Evolutionary conservation across 2,329 filamentous ascomycete genomes (phyloP), one percentile per base, ranked within the genome.

Genomic region (Fusarium buxicola): DNA sequence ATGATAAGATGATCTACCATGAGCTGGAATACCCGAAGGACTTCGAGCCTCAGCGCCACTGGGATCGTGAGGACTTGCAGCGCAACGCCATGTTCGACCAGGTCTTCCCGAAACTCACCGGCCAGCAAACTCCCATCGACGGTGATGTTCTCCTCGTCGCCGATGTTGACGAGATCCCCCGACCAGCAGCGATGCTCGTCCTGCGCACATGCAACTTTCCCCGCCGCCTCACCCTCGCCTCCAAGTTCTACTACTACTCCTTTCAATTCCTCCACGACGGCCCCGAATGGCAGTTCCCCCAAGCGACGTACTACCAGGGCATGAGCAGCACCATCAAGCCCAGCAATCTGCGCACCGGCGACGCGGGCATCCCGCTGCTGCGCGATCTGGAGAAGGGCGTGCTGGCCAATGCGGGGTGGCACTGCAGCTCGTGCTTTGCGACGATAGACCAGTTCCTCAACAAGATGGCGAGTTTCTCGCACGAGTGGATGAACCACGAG

Each of bases 1-100:
- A 83, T 61, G 73, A 81, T 63, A 86, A 89, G 76, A 87, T 89
- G 65, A 84, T 89, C 56, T 84, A 87, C 67, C 84, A 85, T 65
- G 74, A 82, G 35, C 74, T 88, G 9, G 71, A 81, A 30, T 82
- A 80, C 50, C 80, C 80, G 4, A 69, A 74, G 1, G 75, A 68
- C 21, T 78, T 79, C 62, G 73, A 74, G 28, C 78, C 78, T 7
- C 50, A 38, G 6, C 65, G 70, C 4, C 71, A 79, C 8, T 85
- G 82, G 82, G 80, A 82, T 53, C 79, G 77, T n/a, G 84, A 87
- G 68, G 78, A 81, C 61, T 77, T 80, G 43, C 79, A 83, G 63
- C 81, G 84, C 21, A 81, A 89, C 65, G 81, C 86, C 25, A 81
- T 88, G 78, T 82, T 86, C 55, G 72, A 80, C 11, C 84, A 86